phyloP scores from a whole-genome alignment of 768 basidiomycete species.

The Amanita rubescens region DNA sequence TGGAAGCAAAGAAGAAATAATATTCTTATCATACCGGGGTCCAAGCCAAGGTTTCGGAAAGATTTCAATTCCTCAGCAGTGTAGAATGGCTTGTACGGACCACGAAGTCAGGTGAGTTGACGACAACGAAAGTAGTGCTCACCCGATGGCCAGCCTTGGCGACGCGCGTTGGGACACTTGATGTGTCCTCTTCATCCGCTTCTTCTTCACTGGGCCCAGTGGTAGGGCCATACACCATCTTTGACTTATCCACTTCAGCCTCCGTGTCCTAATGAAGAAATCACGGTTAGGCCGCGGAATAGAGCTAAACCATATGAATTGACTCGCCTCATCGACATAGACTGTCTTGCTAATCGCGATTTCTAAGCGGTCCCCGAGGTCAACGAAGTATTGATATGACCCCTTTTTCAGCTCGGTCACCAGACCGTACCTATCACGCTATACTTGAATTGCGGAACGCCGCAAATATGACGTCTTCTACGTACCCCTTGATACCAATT shows the following conservation, averaged over 20 bases:
- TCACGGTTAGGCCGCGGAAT: not conserved
- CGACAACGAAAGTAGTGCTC: conserved; percentile 12
- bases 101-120: conserved; percentile 1
- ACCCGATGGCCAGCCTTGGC: conserved; percentile 51
- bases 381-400: conserved; percentile 73
- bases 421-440: conserved; percentile 63
- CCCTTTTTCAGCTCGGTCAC: conserved; percentile 87
- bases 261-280: conserved; percentile 29
- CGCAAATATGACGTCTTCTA: conserved; percentile 7
- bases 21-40: conserved; percentile 57
- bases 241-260: conserved; percentile 37
- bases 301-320: not conserved
- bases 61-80: conserved; percentile 75
- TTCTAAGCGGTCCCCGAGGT: conserved; percentile 70
- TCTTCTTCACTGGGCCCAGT: conserved; percentile 29
- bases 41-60: conserved; percentile 74
- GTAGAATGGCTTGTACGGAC: conserved; percentile 59
- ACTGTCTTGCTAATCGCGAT: conserved; percentile 63
- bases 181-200: conserved; percentile 33
- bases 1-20: not conserved
- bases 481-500: conserved; percentile 79
- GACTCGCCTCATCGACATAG: conserved; percentile 68
- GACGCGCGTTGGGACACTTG: conserved; percentile 24
- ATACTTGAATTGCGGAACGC: conserved; percentile 3
- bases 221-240: conserved; percentile 37